Percentiles rank a stretch among this genome's conserved stretches.
phyloP scores from a whole-genome alignment of 768 basidiomycete genomes.

The Chalciporus pseudorubinellus region DNA sequence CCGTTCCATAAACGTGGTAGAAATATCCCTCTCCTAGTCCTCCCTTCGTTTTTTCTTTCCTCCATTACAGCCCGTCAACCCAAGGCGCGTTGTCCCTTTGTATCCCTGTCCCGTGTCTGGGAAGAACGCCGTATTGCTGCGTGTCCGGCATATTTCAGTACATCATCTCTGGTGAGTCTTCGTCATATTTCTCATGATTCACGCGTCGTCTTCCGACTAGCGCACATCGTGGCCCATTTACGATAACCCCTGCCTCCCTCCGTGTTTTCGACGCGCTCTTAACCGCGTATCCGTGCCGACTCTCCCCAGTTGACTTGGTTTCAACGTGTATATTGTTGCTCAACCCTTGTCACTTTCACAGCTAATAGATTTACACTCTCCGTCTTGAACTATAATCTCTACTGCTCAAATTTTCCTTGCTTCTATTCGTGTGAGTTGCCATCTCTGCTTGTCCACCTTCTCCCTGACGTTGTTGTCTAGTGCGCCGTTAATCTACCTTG shows the following conservation, averaged over 20 bases:
- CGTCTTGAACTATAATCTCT: slow-evolving; percentile 35
- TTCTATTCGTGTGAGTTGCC: slow-evolving; percentile 29
- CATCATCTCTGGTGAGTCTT: slow-evolving; percentile 33
- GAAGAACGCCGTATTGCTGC: slow-evolving; percentile 16
- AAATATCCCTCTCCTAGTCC: slow-evolving; percentile 32
- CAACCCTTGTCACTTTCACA: slow-evolving; percentile 24
- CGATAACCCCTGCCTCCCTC: slow-evolving; percentile 26
- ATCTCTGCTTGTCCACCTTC: slow-evolving; percentile 4
- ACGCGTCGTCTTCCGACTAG: slow-evolving; percentile 29
- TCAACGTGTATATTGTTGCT: slow-evolving; percentile 27
- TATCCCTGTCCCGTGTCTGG: slow-evolving; percentile 9
- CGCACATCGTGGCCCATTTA: slow-evolving; percentile 33
- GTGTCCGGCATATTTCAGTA: slow-evolving; percentile 25
- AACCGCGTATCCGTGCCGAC: slow-evolving; percentile 33
- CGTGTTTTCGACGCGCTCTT: slow-evolving; percentile 28
- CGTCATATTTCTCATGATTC: slow-evolving; percentile 12
- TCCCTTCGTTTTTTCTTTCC: slow-evolving; percentile 31
- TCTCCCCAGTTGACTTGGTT: slow-evolving; percentile 13
- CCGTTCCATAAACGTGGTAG: slow-evolving; percentile 34
- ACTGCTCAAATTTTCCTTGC: slow-evolving; percentile 17
- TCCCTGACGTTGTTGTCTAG: slow-evolving; percentile 19
- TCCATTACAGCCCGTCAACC: slow-evolving; percentile 26
- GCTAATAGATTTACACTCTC: slow-evolving; percentile 36
- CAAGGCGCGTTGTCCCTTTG: slow-evolving; percentile 21
- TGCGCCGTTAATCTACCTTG: slow-evolving; percentile 30